These are phyloP conservation scores for Zalaria sp. DNA, from an alignment of 2,329 filamentous ascomycete genomes.

Conservation along the genomic window DNA sequence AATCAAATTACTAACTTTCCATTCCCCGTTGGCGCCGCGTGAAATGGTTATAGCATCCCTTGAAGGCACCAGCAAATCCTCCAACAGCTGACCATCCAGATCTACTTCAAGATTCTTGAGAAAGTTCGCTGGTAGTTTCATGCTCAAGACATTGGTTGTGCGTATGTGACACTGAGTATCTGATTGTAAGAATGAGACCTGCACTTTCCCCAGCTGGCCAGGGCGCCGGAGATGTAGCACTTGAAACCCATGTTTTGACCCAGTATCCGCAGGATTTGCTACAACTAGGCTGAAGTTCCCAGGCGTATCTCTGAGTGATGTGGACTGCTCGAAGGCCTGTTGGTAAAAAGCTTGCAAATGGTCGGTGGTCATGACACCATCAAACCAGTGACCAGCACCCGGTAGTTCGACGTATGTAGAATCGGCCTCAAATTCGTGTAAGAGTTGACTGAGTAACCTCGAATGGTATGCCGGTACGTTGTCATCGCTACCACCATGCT, in stretches of 20 bases:
- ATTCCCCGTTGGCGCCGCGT: too few species aligned
- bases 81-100: conserved; percentile 1
- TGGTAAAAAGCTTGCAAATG: conserved; percentile 35
- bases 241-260: conserved; percentile 35
- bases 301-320: conserved; percentile 9
- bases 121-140: conserved; percentile 9
- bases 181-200: conserved; percentile 20
- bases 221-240: conserved; percentile 36
- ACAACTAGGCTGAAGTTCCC: conserved; percentile 32
- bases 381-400: conserved; percentile 38
- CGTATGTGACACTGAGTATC: conserved; percentile 20
- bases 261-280: conserved; percentile 39
- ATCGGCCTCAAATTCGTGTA: conserved; percentile 26
- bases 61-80: not conserved
- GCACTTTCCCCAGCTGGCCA: conserved; percentile 35
- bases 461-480: conserved; percentile 47
- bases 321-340: conserved; percentile 15
- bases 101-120: conserved; percentile 1
- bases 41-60: too few species aligned
- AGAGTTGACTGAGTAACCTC: conserved; percentile 36
- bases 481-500: conserved; percentile 42
- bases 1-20: too few species aligned
- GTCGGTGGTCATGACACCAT: conserved; percentile 40
- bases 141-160: conserved; percentile 28
- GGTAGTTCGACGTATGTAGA: conserved; percentile 37